These are phyloP conservation scores for Pezicula radicicola DNA, from an alignment of 2,329 filamentous ascomycete genomes.

Conservation along the genomic window DNA sequence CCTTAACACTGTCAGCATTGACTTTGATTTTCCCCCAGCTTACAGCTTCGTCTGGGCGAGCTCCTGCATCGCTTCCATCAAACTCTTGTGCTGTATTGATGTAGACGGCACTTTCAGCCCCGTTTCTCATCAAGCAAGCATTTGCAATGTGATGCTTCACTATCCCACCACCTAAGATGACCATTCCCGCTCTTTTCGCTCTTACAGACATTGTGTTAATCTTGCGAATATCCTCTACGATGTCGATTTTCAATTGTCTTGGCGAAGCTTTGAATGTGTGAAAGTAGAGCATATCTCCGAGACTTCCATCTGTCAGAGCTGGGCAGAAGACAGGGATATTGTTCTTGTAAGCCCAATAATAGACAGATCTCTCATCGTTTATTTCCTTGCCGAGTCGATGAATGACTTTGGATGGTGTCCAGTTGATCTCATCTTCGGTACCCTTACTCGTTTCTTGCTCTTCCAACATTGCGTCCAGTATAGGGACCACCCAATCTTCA, in stretches of 20 bases:
- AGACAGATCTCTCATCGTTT: conserved; percentile 85
- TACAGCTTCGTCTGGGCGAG: conserved; percentile 91
- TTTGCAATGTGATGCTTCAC: conserved; percentile 99
- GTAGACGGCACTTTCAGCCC: conserved; percentile 94
- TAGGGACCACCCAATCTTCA: conserved; percentile 95
- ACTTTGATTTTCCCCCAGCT: conserved; percentile 98
- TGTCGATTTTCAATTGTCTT: conserved; percentile 77
- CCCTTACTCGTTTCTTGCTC: conserved; percentile 83
- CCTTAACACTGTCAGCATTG: conserved; percentile 86
- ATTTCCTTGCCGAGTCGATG: conserved; percentile 89
- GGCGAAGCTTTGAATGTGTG: conserved; percentile 92
- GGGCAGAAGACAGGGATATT: conserved; percentile 97
- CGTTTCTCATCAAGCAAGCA: conserved; percentile 95
- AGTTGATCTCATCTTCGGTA: conserved; percentile 70
- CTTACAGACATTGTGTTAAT: conserved; percentile 91
- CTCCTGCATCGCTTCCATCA: conserved; percentile 94
- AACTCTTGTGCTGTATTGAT: conserved; percentile 98
- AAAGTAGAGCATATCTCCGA: conserved; percentile 98
- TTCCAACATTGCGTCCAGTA: conserved; percentile 88
- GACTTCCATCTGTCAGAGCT: conserved; percentile 87
- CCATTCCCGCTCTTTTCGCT: conserved; percentile 88
- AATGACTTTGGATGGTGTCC: conserved; percentile 94
- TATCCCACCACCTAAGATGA: conserved; percentile 91
- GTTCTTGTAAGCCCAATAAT: conserved; percentile 98
- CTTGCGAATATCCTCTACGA: conserved; percentile 87